Conservation (phyloP, 169 alveolate species). For the Eimeria tenella region DNA sequence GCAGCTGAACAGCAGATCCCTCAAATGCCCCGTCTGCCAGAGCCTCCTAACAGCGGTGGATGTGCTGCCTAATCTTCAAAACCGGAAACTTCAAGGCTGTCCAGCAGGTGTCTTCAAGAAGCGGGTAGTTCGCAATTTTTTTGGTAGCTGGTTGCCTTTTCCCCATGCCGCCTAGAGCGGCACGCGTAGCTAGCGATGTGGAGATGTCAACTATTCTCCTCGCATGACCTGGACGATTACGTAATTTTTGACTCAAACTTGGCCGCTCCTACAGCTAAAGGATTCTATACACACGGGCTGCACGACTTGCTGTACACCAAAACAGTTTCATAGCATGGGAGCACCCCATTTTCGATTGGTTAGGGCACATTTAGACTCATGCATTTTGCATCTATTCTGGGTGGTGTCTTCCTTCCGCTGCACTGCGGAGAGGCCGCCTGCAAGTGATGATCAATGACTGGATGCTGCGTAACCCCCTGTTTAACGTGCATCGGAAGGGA, state of each 20-base stretch:
- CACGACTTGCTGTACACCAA: no score
- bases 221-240: neutral
- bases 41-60: neutral
- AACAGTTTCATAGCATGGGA: neutral
- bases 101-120: neutral
- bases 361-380: constrained; percentile 38
- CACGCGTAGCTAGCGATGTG: neutral
- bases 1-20: neutral
- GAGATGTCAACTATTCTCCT: neutral
- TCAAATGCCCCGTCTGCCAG: constrained; percentile 5
- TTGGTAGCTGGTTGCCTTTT: neutral
- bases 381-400: constrained; percentile 15
- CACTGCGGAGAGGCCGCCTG: constrained; percentile 54
- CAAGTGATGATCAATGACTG: neutral
- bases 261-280: no score
- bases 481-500: constrained; percentile 12
- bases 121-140: neutral
- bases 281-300: no score
- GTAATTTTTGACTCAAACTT: neutral
- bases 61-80: neutral
- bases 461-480: neutral
- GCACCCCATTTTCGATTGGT: neutral
- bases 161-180: neutral
- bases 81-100: neutral
- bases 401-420: constrained; percentile 19